Evolutionary conservation across 176 grass and related monocot genomes (phyloP).

Genomic region (Oryza rufipogon): DNA sequence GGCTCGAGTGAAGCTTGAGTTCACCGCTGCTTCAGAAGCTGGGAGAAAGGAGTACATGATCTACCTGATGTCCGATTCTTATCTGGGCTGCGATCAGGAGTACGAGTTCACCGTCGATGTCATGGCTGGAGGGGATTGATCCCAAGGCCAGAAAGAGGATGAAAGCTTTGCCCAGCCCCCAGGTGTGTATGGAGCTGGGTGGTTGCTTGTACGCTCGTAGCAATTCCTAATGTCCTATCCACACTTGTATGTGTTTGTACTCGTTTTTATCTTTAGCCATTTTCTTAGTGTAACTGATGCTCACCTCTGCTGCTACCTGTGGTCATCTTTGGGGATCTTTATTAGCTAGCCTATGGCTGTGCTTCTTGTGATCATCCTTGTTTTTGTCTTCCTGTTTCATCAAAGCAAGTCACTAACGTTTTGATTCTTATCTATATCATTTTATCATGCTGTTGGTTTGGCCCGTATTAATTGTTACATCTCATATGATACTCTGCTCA

Average conservation of each 20-base stretch:
- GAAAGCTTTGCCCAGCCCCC: not conserved
- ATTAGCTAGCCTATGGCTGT: no score
- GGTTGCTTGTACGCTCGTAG: not conserved
- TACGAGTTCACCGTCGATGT: constrained; percentile 75
- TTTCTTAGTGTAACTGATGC: constrained; percentile 6
- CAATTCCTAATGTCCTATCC: not conserved
- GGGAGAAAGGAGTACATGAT: constrained; percentile 77
- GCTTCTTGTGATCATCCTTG: no score
- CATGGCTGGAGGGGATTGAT: constrained; percentile 61
- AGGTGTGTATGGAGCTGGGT: not conserved
- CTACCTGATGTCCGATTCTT: constrained; percentile 95
- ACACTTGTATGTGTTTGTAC: not conserved
- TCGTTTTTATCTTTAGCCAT: not conserved
- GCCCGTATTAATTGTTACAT: no score
- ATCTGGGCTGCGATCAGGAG: constrained; percentile 93
- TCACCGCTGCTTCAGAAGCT: constrained; percentile 56
- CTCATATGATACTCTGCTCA: no score
- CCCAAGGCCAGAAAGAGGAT: not conserved
- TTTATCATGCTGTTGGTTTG: not conserved
- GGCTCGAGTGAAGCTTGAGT: constrained; percentile 78
- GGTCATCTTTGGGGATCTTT: no score
- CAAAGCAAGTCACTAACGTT: not conserved
- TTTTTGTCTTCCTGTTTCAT: not conserved
- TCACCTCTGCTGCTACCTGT: no score
- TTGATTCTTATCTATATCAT: not conserved